Evolutionary conservation across 2,329 filamentous ascomycete species (phyloP), one percentile per base, ranked within the genome.

Genomic region (Trichophaea hybrida): DNA sequence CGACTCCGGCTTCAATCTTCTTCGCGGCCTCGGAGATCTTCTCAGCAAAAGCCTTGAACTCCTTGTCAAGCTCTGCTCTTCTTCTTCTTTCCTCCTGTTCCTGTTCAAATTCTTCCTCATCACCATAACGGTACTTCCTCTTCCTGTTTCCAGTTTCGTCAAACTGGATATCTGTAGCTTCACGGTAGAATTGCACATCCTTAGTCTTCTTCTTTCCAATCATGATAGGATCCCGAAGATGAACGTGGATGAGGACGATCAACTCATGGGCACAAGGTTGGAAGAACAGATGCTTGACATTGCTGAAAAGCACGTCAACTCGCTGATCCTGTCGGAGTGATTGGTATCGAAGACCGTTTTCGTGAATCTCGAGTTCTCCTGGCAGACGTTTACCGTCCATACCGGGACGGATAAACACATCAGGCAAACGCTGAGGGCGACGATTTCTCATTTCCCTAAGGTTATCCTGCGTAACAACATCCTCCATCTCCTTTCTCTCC

Each of bases 401-500:
- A 0, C 89, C 88, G 54, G 93, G 93, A 59, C 93, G 87, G 66
- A 98, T 87, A 72, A 91, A 98, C 68, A 98, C 88, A 71, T 96
- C 93, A 63, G 94, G 88, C 69, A 98, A 79, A 62, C 91, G 85
- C 66, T 86, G 82, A 37, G 93, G 93, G 59, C 93, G 88, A 65
- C 93, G 89, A 73, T 86, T 95, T 77, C 93, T 80, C 67, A 97
- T 90, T 71, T 96, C 90, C 67, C 94, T 78, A 56, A 98, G 81
- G 76, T 98, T 98, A 72, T 98, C 93, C 73, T 98, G 93, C 73
- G 97, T 93, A 5, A 98, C 90, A 24, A 98, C 93, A 73, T 98
- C 93, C 71, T 98, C 93, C 86, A 98, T 86, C 68, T 98, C 91
- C 75, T 98, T 98, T 81, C 97, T 96, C 74, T 96, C 91, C 69